Percentiles rank a stretch among this genome's conserved stretches.
Conservation (phyloP, 2,329 filamentous ascomycete genomes). For the Fusarium stilboides region DNA sequence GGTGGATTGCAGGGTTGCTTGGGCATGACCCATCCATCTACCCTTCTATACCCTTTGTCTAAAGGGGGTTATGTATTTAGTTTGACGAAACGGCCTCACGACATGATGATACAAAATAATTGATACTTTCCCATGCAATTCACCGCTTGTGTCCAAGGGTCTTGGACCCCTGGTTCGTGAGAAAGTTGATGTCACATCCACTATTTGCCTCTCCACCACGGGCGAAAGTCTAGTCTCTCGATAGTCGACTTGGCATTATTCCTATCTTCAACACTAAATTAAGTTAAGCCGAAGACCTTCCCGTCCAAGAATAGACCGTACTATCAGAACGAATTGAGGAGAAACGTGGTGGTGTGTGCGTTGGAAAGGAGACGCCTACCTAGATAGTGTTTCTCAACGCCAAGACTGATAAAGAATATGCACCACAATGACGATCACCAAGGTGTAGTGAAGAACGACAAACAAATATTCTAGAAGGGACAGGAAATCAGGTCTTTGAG, state of each 20-base stretch:
- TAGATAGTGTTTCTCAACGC: background rate
- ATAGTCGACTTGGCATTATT: slow-evolving; percentile 26
- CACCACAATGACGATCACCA: background rate
- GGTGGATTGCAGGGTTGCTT: slow-evolving; percentile 6
- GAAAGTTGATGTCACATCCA: slow-evolving; percentile 43
- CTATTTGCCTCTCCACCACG: slow-evolving; percentile 11
- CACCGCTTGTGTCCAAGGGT: background rate
- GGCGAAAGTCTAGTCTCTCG: slow-evolving; percentile 4
- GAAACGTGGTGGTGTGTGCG: slow-evolving; percentile 38
- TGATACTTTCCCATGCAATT: background rate
- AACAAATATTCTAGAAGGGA: background rate
- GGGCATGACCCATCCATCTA: slow-evolving; percentile 10
- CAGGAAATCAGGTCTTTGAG: background rate
- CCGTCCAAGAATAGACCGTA: slow-evolving; percentile 11
- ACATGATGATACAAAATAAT: slow-evolving; percentile 36
- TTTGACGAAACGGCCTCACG: slow-evolving; percentile 44
- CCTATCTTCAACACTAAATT: slow-evolving; percentile 21
- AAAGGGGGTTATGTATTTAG: slow-evolving; percentile 37
- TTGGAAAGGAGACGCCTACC: background rate
- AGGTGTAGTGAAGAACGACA: background rate
- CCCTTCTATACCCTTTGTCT: slow-evolving; percentile 16
- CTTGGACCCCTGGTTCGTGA: slow-evolving; percentile 10
- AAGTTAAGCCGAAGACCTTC: slow-evolving; percentile 22
- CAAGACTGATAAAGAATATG: slow-evolving; percentile 2
- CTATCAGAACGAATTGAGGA: slow-evolving; percentile 9